Conservation (phyloP, 805 yeast genomes). For the Starmera dryadoides region DNA sequence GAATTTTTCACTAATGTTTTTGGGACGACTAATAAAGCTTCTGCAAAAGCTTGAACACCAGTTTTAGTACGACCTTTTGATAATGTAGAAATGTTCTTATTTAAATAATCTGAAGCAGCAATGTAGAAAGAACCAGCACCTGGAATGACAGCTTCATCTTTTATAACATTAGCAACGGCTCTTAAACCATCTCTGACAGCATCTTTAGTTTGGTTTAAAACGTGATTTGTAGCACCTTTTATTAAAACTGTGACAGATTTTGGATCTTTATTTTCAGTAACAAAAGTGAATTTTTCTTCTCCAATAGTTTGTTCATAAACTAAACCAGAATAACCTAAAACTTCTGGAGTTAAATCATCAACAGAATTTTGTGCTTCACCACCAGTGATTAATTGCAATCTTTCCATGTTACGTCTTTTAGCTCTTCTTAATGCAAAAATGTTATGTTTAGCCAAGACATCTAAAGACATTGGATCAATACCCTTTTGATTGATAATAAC, state of each 20-base stretch:
- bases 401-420: slow-evolving; percentile 98
- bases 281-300: slow-evolving; percentile 95
- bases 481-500: slow-evolving; percentile 98
- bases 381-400: slow-evolving; percentile 91
- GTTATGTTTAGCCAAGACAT: slow-evolving; percentile 85
- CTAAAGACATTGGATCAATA: slow-evolving; percentile 96
- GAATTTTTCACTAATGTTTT: slow-evolving; percentile 89
- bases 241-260: slow-evolving; percentile 87
- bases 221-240: slow-evolving; percentile 88
- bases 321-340: slow-evolving; percentile 83
- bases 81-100: slow-evolving; percentile 41
- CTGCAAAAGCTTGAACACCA: slow-evolving; percentile 91
- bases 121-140: slow-evolving; percentile 97
- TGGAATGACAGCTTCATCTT: slow-evolving; percentile 80
- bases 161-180: slow-evolving; percentile 86
- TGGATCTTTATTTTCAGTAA: slow-evolving; percentile 85
- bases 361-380: slow-evolving; percentile 98
- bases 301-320: slow-evolving; percentile 92
- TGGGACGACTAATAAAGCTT: slow-evolving; percentile 84
- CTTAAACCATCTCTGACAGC: slow-evolving; percentile 97
- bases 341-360: slow-evolving; percentile 75
- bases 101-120: slow-evolving; percentile 67
- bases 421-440: slow-evolving; percentile 96
- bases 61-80: slow-evolving; percentile 82
- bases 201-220: slow-evolving; percentile 87